Conservation (phyloP, 2,329 filamentous ascomycete species). For the Aspergillus alliaceus region DNA sequence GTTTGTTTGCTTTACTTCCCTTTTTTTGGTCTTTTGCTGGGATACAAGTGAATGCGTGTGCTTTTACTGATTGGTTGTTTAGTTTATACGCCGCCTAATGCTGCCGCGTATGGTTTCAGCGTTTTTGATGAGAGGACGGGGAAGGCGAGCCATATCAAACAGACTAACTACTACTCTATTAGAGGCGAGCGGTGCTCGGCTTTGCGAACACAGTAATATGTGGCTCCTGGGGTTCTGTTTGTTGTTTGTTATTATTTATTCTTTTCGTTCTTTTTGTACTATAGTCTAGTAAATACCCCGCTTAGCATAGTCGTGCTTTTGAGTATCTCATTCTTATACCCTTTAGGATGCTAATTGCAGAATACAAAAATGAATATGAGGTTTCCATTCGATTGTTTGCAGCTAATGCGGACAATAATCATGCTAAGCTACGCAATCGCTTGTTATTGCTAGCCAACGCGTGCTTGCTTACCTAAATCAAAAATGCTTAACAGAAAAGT, state of each 20-base stretch:
- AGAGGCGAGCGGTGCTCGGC: constrained; percentile 39
- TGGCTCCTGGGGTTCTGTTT: neutral
- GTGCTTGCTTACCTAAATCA: neutral
- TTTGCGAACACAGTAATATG: neutral
- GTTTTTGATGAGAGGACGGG: constrained; percentile 79
- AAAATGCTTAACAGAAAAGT: neutral
- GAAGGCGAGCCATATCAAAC: constrained; percentile 67
- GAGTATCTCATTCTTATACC: neutral
- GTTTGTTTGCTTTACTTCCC: neutral
- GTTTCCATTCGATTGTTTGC: neutral
- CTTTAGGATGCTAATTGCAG: neutral
- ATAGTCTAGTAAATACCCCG: neutral
- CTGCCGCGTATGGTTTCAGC: constrained; percentile 76
- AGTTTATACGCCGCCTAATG: constrained; percentile 87
- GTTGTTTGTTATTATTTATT: neutral
- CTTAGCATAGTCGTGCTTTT: neutral
- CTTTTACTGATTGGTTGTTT: no score
- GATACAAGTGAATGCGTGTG: neutral
- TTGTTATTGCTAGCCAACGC: neutral
- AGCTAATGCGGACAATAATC: neutral
- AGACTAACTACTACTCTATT: constrained; percentile 71
- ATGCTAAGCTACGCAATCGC: neutral
- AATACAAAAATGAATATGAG: neutral
- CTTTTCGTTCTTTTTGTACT: neutral
- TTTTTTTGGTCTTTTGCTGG: neutral